Percentiles rank a stretch among this genome's conserved stretches.
phyloP scores from a whole-genome alignment of 2,329 filamentous ascomycete genomes.

The Talaromyces sp. region DNA sequence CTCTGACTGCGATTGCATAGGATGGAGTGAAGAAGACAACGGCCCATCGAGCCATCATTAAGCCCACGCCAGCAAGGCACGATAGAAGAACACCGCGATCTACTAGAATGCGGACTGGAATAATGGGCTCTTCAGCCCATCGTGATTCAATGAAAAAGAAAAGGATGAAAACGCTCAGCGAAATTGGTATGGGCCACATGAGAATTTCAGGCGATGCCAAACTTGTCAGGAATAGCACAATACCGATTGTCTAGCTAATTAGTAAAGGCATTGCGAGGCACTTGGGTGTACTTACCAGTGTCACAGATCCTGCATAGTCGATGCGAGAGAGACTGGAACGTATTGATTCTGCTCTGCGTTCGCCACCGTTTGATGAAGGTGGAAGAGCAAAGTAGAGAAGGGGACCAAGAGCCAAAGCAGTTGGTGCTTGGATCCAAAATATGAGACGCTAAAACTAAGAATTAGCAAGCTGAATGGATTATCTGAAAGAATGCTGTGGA shows the following conservation, averaged over 20 bases:
- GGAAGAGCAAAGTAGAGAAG: conserved; percentile 70
- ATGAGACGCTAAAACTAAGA: conserved; percentile 60
- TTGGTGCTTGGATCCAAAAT: conserved; percentile 72
- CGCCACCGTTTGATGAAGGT: conserved; percentile 35
- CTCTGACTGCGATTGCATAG: conserved; percentile 75
- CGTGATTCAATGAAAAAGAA: conserved; percentile 66
- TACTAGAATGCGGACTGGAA: conserved; percentile 70
- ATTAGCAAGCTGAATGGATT: neutral
- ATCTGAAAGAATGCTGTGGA: neutral
- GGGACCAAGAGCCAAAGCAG: conserved; percentile 63
- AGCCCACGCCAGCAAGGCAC: conserved; percentile 72
- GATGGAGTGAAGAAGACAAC: conserved; percentile 81
- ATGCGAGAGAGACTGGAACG: conserved; percentile 63
- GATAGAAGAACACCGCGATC: conserved; percentile 72
- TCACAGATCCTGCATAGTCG: conserved; percentile 72
- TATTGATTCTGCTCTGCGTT: conserved; percentile 36
- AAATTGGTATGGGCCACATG: conserved; percentile 62
- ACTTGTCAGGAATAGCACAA: conserved; percentile 72
- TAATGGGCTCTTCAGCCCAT: conserved; percentile 69
- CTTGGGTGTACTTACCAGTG: conserved; percentile 55
- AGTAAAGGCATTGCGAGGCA: neutral
- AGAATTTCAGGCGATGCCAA: conserved; percentile 67
- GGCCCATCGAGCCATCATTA: conserved; percentile 81
- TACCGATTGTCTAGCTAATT: conserved; percentile 54
- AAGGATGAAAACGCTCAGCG: conserved; percentile 58